Evolutionary conservation across 192 early-diverging fungal species (phyloP), one percentile per base, ranked within the genome.

Genomic region (Linnemannia exigua): DNA sequence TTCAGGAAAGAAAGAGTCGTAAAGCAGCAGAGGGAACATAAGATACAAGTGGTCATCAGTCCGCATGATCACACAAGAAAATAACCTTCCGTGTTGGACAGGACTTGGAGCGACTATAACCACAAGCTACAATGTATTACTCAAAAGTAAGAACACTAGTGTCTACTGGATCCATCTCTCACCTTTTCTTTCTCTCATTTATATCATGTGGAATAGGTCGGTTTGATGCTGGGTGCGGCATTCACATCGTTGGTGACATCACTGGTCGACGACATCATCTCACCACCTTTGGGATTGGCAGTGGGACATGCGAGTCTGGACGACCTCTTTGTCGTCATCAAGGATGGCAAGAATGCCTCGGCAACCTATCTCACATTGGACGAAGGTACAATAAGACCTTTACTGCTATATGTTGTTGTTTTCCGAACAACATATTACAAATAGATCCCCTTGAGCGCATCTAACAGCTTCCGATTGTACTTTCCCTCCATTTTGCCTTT

Each of bases 291-390:
- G n/a, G 82, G 82, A 19, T 58, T 84, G 16, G 77, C 76, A 0
- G 31, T 84, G 14, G 82, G 82, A 28, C 72, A 79, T 15, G 82
- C 82, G 3, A 79, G 76, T 70, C 76, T 84, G n/a, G 77, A 84
- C 7, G 58, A 84, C 48, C 68, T 84, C 47, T 84, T 84, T 75
- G 41, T 78, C 17, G 72, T 84, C n/a, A 84, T 84, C 58, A 68
- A 84, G 51, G 76, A 84, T 19, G 82, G 82, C 0, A 73, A 74
- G 28, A 74, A 84, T 41, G 17, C 76, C 1, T 70, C 82, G 2
- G n/a, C 25, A 36, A 16, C 6, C 8, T 84, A 84, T 46, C 11
- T 84, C 44, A 84, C 82, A 19, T 31, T 84, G n/a, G 82, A 84
- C 0, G 66, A 84, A 79, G 82, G 82, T 78, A 74, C 9, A 54